phyloP scores from a whole-genome alignment of 2,329 filamentous ascomycete species.

The Aspergillus texensis region DNA sequence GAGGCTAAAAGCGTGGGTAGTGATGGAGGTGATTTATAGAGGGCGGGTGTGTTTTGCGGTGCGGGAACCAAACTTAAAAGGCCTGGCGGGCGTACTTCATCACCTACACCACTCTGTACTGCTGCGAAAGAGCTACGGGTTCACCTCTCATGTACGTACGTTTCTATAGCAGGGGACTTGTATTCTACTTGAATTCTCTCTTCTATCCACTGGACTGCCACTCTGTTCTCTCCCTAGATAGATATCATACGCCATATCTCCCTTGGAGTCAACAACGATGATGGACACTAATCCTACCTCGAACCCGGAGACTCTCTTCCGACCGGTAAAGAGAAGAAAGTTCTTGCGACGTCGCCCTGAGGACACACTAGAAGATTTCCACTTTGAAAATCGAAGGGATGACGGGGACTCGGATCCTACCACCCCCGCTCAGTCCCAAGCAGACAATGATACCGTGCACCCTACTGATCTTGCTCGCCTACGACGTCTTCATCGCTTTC shows the following conservation, averaged over 20 bases:
- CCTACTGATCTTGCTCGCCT: slow-evolving; percentile 40
- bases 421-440: slow-evolving; percentile 14
- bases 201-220: neutral
- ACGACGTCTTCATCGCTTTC: slow-evolving; percentile 39
- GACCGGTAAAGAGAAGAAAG: slow-evolving; percentile 55
- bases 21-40: neutral
- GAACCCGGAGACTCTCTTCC: slow-evolving; percentile 43
- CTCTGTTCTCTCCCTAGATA: neutral
- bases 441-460: slow-evolving; percentile 19
- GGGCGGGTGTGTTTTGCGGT: neutral
- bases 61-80: slow-evolving; percentile 8
- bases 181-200: neutral
- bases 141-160: neutral
- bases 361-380: slow-evolving; percentile 18
- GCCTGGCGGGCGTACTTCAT: neutral
- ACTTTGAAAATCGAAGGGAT: slow-evolving; percentile 1
- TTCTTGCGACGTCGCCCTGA: slow-evolving; percentile 50
- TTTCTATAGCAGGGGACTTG: neutral
- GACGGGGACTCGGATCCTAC: slow-evolving; percentile 9
- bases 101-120: neutral
- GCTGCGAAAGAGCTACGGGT: neutral
- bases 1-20: neutral
- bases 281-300: slow-evolving; percentile 34
- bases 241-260: neutral
- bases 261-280: neutral